Percentiles rank a stretch among this genome's conserved stretches.
phyloP scores from a whole-genome alignment of 169 alveolate species.

The Eimeria falciformis region DNA sequence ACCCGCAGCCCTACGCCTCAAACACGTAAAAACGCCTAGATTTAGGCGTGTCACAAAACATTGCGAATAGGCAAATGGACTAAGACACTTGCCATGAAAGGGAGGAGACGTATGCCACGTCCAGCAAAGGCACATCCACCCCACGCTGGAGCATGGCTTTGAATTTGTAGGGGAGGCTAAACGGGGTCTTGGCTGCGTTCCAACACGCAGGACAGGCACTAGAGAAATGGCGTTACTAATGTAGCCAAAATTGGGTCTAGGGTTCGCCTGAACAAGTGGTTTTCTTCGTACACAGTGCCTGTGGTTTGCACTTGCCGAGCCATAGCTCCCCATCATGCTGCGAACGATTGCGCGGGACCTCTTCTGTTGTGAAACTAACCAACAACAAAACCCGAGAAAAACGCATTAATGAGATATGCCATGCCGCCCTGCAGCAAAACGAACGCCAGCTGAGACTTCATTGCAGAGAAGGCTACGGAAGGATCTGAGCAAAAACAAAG shows the following conservation, averaged over 20 bases:
- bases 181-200: conserved; percentile 87
- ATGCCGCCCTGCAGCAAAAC: conserved; percentile 86
- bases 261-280: no score
- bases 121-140: conserved; percentile 82
- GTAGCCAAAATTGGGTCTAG: no score
- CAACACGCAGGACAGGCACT: no score
- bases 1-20: no score
- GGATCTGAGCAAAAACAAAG: conserved; percentile 82
- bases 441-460: conserved; percentile 87
- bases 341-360: no score
- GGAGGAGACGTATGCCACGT: conserved; percentile 82
- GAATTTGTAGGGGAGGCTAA: conserved; percentile 86
- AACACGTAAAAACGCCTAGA: no score
- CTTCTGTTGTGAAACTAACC: conserved; percentile 79
- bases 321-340: no score
- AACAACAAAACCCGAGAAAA: conserved; percentile 87
- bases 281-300: no score
- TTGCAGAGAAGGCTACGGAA: conserved; percentile 82
- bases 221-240: no score
- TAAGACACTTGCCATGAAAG: conserved; percentile 84
- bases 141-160: conserved; percentile 88
- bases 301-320: no score
- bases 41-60: no score
- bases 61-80: no score
- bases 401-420: conserved; percentile 84